Evolutionary conservation across 208 protist species (phyloP).

Genomic region (Acanthamoeba lenticulata): DNA sequence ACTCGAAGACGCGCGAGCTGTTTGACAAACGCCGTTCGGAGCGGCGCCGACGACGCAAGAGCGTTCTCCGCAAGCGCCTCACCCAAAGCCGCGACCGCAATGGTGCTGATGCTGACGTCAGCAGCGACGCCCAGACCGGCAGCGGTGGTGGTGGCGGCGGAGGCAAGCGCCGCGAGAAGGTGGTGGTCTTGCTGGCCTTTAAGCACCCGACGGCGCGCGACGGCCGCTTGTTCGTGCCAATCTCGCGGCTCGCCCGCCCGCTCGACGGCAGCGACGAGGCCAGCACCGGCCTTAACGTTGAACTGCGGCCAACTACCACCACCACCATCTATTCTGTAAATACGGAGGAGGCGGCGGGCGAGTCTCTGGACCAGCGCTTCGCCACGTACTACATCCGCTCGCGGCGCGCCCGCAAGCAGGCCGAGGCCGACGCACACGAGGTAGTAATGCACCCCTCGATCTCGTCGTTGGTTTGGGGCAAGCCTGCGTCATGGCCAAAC

Average conservation of each 20-base stretch:
- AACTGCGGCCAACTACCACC: not conserved
- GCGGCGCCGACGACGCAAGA: not conserved
- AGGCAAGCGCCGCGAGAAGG: not conserved
- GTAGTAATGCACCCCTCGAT: not conserved
- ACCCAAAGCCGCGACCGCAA: not conserved
- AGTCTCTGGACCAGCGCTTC: not conserved
- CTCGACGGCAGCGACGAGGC: not conserved
- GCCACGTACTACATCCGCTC: not conserved
- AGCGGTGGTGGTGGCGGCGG: too few relatives aligned
- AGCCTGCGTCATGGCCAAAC: too few relatives aligned
- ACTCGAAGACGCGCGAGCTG: not conserved
- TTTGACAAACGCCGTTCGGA: not conserved
- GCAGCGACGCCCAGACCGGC: not conserved
- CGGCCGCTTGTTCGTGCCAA: not conserved
- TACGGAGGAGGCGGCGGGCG: not conserved
- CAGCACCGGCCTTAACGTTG: not conserved
- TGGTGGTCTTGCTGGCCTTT: not conserved
- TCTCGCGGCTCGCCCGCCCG: not conserved
- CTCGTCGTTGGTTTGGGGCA: not conserved
- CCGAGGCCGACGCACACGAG: not conserved
- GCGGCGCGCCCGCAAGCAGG: not conserved
- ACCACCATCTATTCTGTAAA: slow-evolving; percentile 41
- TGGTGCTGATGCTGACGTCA: not conserved
- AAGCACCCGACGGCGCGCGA: not conserved
- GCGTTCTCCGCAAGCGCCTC: not conserved